These are phyloP conservation scores for Auricularia sp. DNA, from an alignment of 768 basidiomycete genomes.

Conservation along the genomic window DNA sequence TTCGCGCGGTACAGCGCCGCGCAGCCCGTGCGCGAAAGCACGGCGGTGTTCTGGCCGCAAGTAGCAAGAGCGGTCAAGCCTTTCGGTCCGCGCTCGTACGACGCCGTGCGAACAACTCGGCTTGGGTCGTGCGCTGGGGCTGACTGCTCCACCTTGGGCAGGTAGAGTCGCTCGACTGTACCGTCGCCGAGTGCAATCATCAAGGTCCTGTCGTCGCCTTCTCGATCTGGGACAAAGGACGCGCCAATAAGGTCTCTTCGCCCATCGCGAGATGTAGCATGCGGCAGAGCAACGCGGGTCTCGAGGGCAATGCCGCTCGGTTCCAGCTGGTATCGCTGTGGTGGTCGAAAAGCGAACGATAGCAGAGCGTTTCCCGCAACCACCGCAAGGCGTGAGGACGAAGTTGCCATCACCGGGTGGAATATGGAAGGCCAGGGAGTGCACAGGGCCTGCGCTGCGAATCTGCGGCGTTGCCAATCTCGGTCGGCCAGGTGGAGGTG, in stretches of 20 bases:
- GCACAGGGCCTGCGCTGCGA: not conserved
- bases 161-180: not conserved
- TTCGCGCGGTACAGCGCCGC: not conserved
- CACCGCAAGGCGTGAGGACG: not conserved
- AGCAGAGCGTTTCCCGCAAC: not conserved
- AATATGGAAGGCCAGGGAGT: not conserved
- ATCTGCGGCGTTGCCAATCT: not conserved
- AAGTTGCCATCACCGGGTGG: not conserved
- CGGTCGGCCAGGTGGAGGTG: not conserved
- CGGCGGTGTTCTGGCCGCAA: not conserved
- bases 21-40: not conserved
- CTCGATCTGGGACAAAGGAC: not conserved
- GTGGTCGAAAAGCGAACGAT: not conserved
- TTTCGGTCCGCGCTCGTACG: not conserved
- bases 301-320: not conserved
- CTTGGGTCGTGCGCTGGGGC: not conserved
- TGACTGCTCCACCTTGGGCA: not conserved
- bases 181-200: not conserved
- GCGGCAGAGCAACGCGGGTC: not conserved
- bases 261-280: not conserved
- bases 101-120: not conserved
- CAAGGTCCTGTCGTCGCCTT: not conserved
- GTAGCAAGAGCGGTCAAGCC: not conserved
- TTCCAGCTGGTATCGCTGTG: not conserved
- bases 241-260: not conserved